A percentile compares a stretch with the other conserved stretches of the same genome.
Evolutionary conservation across 176 grass and related monocot species (phyloP).

Genomic region (Pontederia crassipes): DNA sequence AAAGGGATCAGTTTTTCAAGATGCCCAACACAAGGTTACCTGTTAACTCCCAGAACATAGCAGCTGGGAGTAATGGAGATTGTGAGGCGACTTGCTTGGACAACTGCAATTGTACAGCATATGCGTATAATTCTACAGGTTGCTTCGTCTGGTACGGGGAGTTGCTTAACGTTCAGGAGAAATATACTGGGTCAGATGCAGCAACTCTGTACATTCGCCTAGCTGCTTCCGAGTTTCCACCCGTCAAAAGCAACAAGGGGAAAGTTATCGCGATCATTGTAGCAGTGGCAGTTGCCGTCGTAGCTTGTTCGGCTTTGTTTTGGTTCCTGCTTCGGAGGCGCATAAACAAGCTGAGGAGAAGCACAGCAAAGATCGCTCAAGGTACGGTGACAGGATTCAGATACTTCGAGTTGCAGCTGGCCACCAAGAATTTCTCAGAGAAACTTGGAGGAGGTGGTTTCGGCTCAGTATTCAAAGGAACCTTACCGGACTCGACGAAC

Average conservation of each 20-base stretch:
- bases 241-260: not conserved
- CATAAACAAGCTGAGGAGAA: not conserved
- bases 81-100: conserved; percentile 46
- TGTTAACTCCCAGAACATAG: conserved; percentile 28
- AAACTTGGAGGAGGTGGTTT: conserved; percentile 11
- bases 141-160: conserved; percentile 29
- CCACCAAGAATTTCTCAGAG: conserved; percentile 15
- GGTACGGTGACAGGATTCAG: conserved; percentile 3
- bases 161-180: conserved; percentile 14
- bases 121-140: not conserved
- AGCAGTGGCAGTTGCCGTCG: not conserved
- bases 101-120: conserved; percentile 20
- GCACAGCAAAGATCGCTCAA: not conserved
- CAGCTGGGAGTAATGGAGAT: conserved; percentile 26
- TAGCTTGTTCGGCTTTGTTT: not conserved
- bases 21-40: conserved; percentile 31
- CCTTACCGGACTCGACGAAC: not conserved
- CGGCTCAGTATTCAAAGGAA: conserved; percentile 16
- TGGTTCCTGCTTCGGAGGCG: not conserved
- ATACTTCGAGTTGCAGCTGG: not conserved
- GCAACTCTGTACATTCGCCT: conserved; percentile 1
- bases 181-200: not conserved
- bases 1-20: conserved; percentile 44
- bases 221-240: conserved; percentile 5
- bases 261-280: not conserved